Conservation (phyloP, 306 rosid genomes). For the Quercus variabilis region DNA sequence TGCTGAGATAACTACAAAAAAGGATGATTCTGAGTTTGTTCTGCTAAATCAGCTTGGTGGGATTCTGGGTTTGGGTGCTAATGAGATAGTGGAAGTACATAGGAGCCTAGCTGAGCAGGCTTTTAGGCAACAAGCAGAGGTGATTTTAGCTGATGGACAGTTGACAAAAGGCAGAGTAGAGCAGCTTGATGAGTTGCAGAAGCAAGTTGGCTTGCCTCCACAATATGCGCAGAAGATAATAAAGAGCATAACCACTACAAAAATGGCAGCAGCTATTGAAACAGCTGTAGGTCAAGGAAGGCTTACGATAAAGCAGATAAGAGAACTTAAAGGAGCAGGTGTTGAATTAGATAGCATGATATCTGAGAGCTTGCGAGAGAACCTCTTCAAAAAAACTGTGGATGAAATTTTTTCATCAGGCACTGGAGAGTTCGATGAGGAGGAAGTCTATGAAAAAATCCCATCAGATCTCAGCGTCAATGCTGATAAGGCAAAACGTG, state of each 20-base stretch:
- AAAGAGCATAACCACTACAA: slow-evolving; percentile 87
- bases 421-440: slow-evolving; percentile 94
- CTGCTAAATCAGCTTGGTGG: slow-evolving; percentile 80
- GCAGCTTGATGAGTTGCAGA: slow-evolving; percentile 76
- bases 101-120: slow-evolving; percentile 86
- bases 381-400: slow-evolving; percentile 80
- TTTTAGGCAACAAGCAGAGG: slow-evolving; percentile 92
- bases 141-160: slow-evolving; percentile 96
- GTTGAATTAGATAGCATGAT: slow-evolving; percentile 89
- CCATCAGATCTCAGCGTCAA: slow-evolving; percentile 83
- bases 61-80: slow-evolving; percentile 72
- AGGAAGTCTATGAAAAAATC: slow-evolving; percentile 85
- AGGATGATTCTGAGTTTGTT: slow-evolving; percentile 84
- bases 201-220: slow-evolving; percentile 82
- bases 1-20: slow-evolving; percentile 68
- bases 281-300: slow-evolving; percentile 90
- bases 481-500: slow-evolving; percentile 63
- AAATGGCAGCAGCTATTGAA: slow-evolving; percentile 93
- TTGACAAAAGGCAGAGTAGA: slow-evolving; percentile 84
- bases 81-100: slow-evolving; percentile 84
- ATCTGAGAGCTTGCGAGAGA: slow-evolving; percentile 79
- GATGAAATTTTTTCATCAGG: slow-evolving; percentile 96
- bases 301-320: slow-evolving; percentile 80
- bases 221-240: slow-evolving; percentile 93
- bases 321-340: slow-evolving; percentile 89